Conservation (phyloP, 2,329 filamentous ascomycete genomes). For the Botrytis elliptica region DNA sequence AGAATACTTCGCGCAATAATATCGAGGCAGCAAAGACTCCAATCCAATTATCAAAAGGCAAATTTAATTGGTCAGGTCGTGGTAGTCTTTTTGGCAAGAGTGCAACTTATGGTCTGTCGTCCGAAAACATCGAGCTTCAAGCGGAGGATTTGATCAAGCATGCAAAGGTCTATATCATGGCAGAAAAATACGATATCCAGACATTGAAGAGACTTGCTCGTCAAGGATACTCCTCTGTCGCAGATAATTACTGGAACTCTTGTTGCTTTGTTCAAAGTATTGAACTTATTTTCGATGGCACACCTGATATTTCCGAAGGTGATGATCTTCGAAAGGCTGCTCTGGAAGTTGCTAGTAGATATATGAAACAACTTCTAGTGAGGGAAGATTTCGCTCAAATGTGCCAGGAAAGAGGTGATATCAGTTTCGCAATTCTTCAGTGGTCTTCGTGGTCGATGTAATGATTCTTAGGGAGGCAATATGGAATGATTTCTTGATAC, state of each 20-base stretch:
- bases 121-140: background rate
- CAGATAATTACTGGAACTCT: conserved; percentile 13
- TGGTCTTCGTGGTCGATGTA: background rate
- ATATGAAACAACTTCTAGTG: conserved; percentile 15
- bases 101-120: background rate
- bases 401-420: conserved; percentile 22
- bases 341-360: conserved; percentile 3
- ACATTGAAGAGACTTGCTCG: conserved; percentile 22
- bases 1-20: background rate
- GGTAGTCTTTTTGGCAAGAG: background rate
- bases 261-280: conserved; percentile 20
- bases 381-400: conserved; percentile 21
- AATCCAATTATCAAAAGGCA: background rate
- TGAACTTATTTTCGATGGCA: conserved; percentile 24
- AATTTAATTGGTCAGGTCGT: background rate
- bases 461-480: background rate
- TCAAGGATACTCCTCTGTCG: conserved; percentile 14
- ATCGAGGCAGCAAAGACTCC: background rate
- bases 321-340: conserved; percentile 16
- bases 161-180: conserved; percentile 25
- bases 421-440: conserved; percentile 19
- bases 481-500: background rate
- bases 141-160: conserved; percentile 18
- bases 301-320: conserved; percentile 6
- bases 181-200: conserved; percentile 25